A percentile compares a stretch with the other conserved stretches of the same genome.
phyloP scores from a whole-genome alignment of 2,329 filamentous ascomycete genomes.

The Parastagonospora nodorum region DNA sequence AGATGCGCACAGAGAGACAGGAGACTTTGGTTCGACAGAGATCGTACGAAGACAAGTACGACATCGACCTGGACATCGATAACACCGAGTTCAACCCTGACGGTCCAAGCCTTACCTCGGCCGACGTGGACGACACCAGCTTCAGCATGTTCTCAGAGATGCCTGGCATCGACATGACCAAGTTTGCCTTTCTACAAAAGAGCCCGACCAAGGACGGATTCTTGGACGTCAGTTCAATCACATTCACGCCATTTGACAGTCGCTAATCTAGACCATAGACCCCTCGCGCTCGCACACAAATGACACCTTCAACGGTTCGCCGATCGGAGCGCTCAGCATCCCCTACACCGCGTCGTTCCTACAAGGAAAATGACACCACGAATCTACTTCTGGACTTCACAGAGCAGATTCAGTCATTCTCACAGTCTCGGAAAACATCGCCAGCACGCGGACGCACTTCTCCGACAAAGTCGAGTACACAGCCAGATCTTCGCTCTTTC shows the following conservation, averaged over 20 bases:
- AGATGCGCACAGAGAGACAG: slow-evolving; percentile 26
- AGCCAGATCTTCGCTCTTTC: slow-evolving; percentile 56
- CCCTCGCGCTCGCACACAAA: slow-evolving; percentile 42
- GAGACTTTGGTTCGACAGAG: slow-evolving; percentile 29
- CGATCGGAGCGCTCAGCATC: slow-evolving; percentile 52
- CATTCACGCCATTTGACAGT: slow-evolving; percentile 3
- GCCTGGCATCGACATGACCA: slow-evolving; percentile 75
- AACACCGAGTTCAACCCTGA: slow-evolving; percentile 42
- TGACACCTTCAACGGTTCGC: slow-evolving; percentile 58
- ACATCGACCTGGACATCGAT: slow-evolving; percentile 31
- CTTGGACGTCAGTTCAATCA: slow-evolving; percentile 22
- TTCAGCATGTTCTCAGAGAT: slow-evolving; percentile 90
- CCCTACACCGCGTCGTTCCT: slow-evolving; percentile 59
- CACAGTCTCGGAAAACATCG: slow-evolving; percentile 47
- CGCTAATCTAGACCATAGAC: slow-evolving; percentile 26
- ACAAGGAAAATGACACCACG: slow-evolving; percentile 64
- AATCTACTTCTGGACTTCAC: slow-evolving; percentile 89
- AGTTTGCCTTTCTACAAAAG: slow-evolving; percentile 75
- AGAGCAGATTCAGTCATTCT: slow-evolving; percentile 69
- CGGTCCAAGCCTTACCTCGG: slow-evolving; percentile 34
- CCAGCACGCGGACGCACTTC: slow-evolving; percentile 49
- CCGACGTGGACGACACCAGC: slow-evolving; percentile 68
- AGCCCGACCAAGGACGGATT: slow-evolving; percentile 50
- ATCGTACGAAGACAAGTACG: slow-evolving; percentile 22
- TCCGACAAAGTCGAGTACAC: slow-evolving; percentile 55